Evolutionary conservation across 192 early-diverging fungal species (phyloP), one percentile per base, ranked within the genome.

Genomic region (Coemansia biformis): DNA sequence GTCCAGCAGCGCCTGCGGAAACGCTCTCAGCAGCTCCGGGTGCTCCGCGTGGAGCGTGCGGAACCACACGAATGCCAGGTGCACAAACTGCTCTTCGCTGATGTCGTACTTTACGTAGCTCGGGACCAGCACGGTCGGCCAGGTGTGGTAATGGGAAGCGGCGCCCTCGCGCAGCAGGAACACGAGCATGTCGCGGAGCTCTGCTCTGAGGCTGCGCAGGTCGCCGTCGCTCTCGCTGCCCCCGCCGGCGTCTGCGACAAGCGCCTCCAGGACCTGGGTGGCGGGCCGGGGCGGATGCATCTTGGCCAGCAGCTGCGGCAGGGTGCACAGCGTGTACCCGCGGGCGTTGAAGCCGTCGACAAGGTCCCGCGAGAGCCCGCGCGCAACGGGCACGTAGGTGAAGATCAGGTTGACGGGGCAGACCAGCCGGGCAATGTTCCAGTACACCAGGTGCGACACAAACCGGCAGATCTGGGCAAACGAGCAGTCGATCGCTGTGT

Each of bases 381-480:
- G 21, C 2, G 24, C 54, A 1, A 42, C 31, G 9, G 56, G 55
- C 14, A 89, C 83, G 62, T 98, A 98, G 4, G 87, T 79, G 51
- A 90, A 88, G 19, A 78, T 59, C 18, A 79, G 67, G 49, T 75
- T 77, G 35, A 96, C 85, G 7, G 84, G 81, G 66, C 93, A 81
- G 36, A 98, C 88, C 24, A 98, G 74, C 57, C 89, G 89, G 10
- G 92, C 93, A 49, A 91, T 88, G 45, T 79, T 67, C 95, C 95
- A 98, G 60, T 88, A 93, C 22, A 93, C 87, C 24, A 98, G 66
- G 64, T 98, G 95, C 1, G 92, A 85, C 5, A 86, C 92, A 17
- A 93, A 52, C 13, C 88, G 78, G 60, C 90, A 96, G 2, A 98
- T 80, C 53, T 95, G 95, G 0, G 92, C 86, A 39, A 92, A 77